phyloP scores from a whole-genome alignment of 1,284 basidiomycete species.

The Kwoniella shivajii region DNA sequence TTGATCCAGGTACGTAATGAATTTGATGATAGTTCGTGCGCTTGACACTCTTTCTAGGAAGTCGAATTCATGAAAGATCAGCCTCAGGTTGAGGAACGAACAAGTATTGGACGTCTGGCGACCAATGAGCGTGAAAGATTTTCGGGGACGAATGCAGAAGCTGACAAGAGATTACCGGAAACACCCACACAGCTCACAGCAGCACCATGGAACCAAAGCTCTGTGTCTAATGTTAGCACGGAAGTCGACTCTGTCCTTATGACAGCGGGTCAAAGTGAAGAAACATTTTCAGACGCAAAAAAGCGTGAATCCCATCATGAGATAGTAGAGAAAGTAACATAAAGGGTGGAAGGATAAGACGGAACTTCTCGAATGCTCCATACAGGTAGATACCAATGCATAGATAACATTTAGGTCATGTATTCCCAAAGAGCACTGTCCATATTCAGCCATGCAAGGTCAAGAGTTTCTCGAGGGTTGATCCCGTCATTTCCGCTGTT shows the following conservation, averaged over 20 bases:
- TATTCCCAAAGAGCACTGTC: conserved; percentile 3
- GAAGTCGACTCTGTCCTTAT: neutral
- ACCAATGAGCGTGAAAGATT: no score
- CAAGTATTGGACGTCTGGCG: no score
- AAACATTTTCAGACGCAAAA: no score
- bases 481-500: neutral
- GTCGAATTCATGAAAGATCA: conserved; percentile 23
- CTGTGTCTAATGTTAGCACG: neutral
- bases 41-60: conserved; percentile 12
- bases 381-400: neutral
- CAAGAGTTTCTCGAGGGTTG: neutral
- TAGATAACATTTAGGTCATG: neutral
- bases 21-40: neutral
- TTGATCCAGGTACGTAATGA: conserved; percentile 26
- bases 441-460: neutral
- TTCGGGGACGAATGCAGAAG: neutral
- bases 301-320: no score
- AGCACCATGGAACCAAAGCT: neutral
- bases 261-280: no score
- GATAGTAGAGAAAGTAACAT: no score
- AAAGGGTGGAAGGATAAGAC: neutral
- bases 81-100: neutral
- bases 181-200: neutral
- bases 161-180: neutral
- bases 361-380: neutral